These are phyloP conservation scores for Speleostelium caveatum DNA, from an alignment of 78 protist species.

Conservation along the genomic window DNA sequence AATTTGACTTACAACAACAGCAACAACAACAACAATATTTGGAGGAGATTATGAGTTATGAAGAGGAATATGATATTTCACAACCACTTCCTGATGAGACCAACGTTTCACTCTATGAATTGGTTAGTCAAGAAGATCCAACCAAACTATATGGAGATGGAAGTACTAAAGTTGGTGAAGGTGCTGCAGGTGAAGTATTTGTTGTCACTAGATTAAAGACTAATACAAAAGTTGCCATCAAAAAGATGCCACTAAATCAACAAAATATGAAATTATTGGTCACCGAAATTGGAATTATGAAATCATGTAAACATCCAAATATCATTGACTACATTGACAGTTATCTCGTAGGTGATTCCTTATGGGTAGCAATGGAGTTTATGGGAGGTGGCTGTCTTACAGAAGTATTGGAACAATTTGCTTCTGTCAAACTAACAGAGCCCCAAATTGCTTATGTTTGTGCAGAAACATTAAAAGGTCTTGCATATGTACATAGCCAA, in stretches of 20 bases:
- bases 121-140: slow-evolving; percentile 83
- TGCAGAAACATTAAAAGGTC: slow-evolving; percentile 76
- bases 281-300: slow-evolving; percentile 90
- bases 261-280: slow-evolving; percentile 88
- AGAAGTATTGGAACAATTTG: slow-evolving; percentile 84
- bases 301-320: slow-evolving; percentile 87
- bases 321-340: slow-evolving; percentile 88
- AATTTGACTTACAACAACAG: background rate
- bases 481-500: slow-evolving; percentile 79
- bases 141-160: slow-evolving; percentile 66
- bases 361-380: slow-evolving; percentile 95
- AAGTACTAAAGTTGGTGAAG: slow-evolving; percentile 67
- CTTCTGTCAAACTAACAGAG: slow-evolving; percentile 68
- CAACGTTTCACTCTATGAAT: slow-evolving; percentile 65
- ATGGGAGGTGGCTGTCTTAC: slow-evolving; percentile 92
- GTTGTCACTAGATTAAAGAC: slow-evolving; percentile 69
- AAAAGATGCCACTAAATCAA: slow-evolving; percentile 82
- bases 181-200: slow-evolving; percentile 87
- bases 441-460: slow-evolving; percentile 87
- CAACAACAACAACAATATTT: background rate
- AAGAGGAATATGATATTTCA: slow-evolving; percentile 4
- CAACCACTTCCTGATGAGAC: slow-evolving; percentile 75
- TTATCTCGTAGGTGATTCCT: slow-evolving; percentile 74
- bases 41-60: slow-evolving; percentile 29
- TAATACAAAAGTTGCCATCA: slow-evolving; percentile 85